Base-by-base conservation (phyloP, 176 grass and related monocot species). In the Microstegium vimineum region DNA sequence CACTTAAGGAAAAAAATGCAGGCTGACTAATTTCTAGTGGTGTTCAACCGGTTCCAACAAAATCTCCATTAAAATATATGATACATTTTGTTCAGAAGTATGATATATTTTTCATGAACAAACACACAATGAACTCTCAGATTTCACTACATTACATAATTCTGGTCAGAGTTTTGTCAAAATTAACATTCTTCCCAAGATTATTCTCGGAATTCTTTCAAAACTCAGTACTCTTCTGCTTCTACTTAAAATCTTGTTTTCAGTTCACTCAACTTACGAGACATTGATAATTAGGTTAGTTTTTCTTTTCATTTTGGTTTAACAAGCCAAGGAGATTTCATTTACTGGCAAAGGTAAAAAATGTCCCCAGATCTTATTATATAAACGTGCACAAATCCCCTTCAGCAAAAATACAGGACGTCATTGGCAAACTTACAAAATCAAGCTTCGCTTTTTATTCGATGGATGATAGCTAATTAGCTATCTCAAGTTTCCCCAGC, bases 401-500 rank as follows among this genome's bases (percentile, higher is more conserved):
- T 70, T 16, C 35, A n/a, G 40, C 3, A 18, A 61, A 34, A 76
- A 2, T 57, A 62, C 56, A 20, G 2, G 14, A 62, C 17, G 16
- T 42, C 32, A 10, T 11, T 27, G 22, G 56, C 56, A 60, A 60
- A 26, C 22, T 15, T 45, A 43, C 4, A 30, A 62, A 32, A 30
- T 25, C 25, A 62, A 46, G 14, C 33, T 64, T 60, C 46, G 36
- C 78, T 69, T 37, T 81, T 49, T 60, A 69, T 82, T 69, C 28
- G 26, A 76, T 76, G 85, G 71, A 75, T 37, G 18, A 4, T 80
- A 25, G 38, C 51, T 54, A 54, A 54, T 54, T 20, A 52, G 49
- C 32, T 25, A 62, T 49, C 28, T 61, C 17, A 79, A 70, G 57
- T 63, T 73, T 79, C 76, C 69, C 82, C 82, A 81, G 31, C 47